These are phyloP conservation scores for Coelastrella sp. DNA, from an alignment of 139 green algal species.

Conservation along the genomic window DNA sequence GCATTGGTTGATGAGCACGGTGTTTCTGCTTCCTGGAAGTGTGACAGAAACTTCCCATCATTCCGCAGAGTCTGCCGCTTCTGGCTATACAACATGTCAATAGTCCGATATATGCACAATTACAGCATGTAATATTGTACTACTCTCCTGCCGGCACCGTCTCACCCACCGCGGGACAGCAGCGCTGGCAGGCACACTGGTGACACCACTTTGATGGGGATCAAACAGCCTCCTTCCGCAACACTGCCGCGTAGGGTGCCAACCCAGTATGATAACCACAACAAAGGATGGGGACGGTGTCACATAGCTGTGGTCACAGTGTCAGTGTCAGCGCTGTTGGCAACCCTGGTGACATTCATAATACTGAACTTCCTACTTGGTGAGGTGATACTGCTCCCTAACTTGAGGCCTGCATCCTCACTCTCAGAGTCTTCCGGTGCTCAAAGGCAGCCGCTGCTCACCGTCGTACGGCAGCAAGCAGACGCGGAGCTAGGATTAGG, in stretches of 20 bases:
- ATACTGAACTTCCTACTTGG: conserved; percentile 30
- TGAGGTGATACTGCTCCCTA: not conserved
- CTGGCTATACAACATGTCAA: too few species aligned
- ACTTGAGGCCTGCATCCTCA: not conserved
- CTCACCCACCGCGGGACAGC: too few species aligned
- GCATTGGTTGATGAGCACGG: too few species aligned
- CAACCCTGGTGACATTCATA: conserved; percentile 35
- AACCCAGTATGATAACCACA: not conserved
- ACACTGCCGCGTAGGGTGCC: not conserved
- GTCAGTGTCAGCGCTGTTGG: conserved; percentile 25
- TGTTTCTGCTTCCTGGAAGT: too few species aligned
- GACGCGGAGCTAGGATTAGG: not conserved
- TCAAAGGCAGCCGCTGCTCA: not conserved
- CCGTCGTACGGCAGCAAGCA: conserved; percentile 18
- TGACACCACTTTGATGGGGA: not conserved
- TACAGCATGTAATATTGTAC: too few species aligned
- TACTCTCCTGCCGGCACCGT: too few species aligned
- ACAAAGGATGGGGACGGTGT: not conserved
- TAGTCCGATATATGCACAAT: too few species aligned
- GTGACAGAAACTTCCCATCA: too few species aligned
- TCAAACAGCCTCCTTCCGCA: conserved; percentile 9
- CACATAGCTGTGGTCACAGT: conserved; percentile 32
- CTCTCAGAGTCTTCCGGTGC: too few species aligned
- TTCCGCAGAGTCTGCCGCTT: too few species aligned
- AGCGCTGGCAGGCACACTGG: too few species aligned